Evolutionary conservation across 2,329 filamentous ascomycete species (phyloP), one percentile per base, ranked within the genome.

Genomic region (Sporothrix sp.): DNA sequence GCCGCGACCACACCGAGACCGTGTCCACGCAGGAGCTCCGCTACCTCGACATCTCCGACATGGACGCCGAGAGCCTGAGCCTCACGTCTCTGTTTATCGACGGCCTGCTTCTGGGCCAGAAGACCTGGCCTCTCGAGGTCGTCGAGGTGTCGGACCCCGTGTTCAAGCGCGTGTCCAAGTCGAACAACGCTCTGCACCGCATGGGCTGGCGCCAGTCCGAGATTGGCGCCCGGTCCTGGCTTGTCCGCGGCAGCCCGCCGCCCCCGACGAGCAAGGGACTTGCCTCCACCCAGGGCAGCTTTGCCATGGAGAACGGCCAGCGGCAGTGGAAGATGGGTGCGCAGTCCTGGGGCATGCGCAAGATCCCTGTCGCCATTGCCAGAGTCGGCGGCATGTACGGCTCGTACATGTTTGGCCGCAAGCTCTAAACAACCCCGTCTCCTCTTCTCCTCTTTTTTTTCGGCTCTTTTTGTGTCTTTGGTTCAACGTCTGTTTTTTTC

Each of bases 321-420:
- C 71, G 82, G 28, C 68, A 71, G 60, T 93, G 87, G 87, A 93
- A 93, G 71, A 85, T 88, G 83, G 87, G 87, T 28, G 86, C 86
- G 44, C 78, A 80, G 59, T 86, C 81, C 69, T 91, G 87, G 87
- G 87, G 87, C 33, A 89, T 89, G 81, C 76, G 85, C 56, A 93
- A 97, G 70, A 76, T 97, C 37, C 94, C 91, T n/a, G 84, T 97
- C 58, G 88, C 86, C 23, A 80, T 82, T 61, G 87, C 90, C 48
- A 91, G 97, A 65, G 85, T 97, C 23, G 93, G 95, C 60, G 88
- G 88, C 55, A 94, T 95, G 62, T 96, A 97, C 63, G 93, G 93
- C 20, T 76, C 71, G 21, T 81, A 76, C 60, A 81, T 81, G 78
- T 81, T 81, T 66, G 76, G 76, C 60, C 68, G 76, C 58, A 74